Conservation (phyloP, 768 basidiomycete genomes). For the Lepiota venenata region DNA sequence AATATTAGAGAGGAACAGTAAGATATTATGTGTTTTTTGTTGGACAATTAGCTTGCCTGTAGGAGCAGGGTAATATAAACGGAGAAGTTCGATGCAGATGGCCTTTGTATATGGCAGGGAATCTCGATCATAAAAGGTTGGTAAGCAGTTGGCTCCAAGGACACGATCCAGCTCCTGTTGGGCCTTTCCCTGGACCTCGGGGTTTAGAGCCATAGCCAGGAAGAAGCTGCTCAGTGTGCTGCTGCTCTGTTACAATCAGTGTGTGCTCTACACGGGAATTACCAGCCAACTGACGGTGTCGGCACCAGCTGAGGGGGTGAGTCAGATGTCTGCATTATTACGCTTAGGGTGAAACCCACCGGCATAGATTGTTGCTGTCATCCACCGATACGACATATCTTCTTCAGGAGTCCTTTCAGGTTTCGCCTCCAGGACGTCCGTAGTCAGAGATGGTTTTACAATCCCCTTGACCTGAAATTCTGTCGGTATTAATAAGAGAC, state of each 20-base stretch:
- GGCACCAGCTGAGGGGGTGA: neutral
- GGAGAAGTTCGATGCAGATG: constrained; percentile 17
- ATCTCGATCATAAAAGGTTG: constrained; percentile 20
- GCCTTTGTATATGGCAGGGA: constrained; percentile 19
- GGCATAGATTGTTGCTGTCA: constrained; percentile 10
- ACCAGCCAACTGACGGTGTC: neutral
- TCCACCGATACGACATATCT: constrained; percentile 10
- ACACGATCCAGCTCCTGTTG: constrained; percentile 24
- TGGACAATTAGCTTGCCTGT: constrained; percentile 10
- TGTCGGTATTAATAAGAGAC: neutral
- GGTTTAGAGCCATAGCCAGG: constrained; percentile 17
- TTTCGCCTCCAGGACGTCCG: constrained; percentile 8
- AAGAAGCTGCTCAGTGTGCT: constrained; percentile 9
- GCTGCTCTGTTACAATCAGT: neutral
- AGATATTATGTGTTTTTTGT: neutral
- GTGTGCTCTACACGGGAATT: neutral
- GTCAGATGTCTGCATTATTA: neutral
- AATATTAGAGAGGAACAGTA: neutral
- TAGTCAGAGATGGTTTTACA: constrained; percentile 10
- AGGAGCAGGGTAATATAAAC: constrained; percentile 16
- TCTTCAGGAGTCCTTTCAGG: constrained; percentile 9
- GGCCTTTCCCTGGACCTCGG: constrained; percentile 14
- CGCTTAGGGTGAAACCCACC: neutral
- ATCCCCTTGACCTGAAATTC: neutral
- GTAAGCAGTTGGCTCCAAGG: constrained; percentile 21